Evolutionary conservation across 169 alveolate species (phyloP).

Genomic region (Eimeria falciformis): DNA sequence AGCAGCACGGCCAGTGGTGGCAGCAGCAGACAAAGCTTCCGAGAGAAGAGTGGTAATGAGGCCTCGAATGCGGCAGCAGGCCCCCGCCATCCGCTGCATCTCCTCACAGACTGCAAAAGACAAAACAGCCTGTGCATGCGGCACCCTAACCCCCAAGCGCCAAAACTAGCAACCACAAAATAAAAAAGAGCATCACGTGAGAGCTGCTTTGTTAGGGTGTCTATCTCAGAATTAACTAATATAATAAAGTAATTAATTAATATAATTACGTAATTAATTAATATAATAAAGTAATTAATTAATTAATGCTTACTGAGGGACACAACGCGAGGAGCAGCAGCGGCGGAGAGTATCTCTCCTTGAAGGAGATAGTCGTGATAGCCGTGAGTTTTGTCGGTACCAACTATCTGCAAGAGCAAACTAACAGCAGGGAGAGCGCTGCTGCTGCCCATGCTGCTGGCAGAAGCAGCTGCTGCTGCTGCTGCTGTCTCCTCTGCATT

Average conservation of each 20-base stretch:
- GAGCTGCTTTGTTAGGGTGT: background rate
- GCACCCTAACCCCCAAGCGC: background rate
- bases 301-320: slow-evolving; percentile 18
- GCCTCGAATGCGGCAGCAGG: slow-evolving; percentile 27
- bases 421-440: slow-evolving; percentile 30
- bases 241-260: too few relatives aligned
- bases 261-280: too few relatives aligned
- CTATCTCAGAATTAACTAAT: background rate
- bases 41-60: slow-evolving; percentile 12
- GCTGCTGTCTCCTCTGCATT: slow-evolving; percentile 48
- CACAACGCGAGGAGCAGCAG: slow-evolving; percentile 47
- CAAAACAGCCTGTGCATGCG: background rate
- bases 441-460: slow-evolving; percentile 44
- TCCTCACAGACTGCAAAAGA: slow-evolving; percentile 62
- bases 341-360: slow-evolving; percentile 25
- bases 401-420: slow-evolving; percentile 36
- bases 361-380: slow-evolving; percentile 66
- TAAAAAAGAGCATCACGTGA: background rate
- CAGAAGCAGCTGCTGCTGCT: background rate
- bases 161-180: background rate
- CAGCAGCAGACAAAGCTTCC: slow-evolving; percentile 53
- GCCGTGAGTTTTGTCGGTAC: slow-evolving; percentile 29
- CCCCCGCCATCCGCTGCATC: slow-evolving; percentile 41
- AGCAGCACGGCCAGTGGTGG: slow-evolving; percentile 21
- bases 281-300: too few relatives aligned